Conservation (phyloP, 257 asterid genomes). For the Scutellaria barbata region DNA sequence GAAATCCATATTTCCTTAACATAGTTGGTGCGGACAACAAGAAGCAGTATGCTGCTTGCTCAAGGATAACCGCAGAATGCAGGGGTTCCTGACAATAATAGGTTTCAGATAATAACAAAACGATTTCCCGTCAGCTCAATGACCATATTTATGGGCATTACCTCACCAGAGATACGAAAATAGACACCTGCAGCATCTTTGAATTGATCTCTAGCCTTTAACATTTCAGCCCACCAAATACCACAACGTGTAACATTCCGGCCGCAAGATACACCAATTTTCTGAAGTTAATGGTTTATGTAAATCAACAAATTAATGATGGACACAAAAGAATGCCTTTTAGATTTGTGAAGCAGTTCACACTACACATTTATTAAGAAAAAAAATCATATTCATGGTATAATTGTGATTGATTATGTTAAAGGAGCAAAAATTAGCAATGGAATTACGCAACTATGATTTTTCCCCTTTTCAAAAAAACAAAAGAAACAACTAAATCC, state of each 20-base stretch:
- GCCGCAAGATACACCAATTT: slow-evolving; percentile 73
- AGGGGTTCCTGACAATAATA: slow-evolving; percentile 69
- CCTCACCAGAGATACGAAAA: slow-evolving; percentile 99
- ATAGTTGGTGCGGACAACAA: slow-evolving; percentile 79
- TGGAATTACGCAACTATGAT: not conserved
- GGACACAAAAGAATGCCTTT: slow-evolving; percentile 24
- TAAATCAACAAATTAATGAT: slow-evolving; percentile 25
- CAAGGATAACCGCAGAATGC: slow-evolving; percentile 95
- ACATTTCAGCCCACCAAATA: slow-evolving; percentile 99
- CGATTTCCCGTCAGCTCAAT: slow-evolving; percentile 31
- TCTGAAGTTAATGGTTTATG: slow-evolving; percentile 51
- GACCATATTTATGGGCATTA: slow-evolving; percentile 57
- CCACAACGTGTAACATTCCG: slow-evolving; percentile 90
- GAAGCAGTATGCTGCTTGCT: slow-evolving; percentile 98
- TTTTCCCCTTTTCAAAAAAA: too few relatives aligned
- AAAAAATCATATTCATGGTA: not conserved
- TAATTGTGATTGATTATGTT: not conserved
- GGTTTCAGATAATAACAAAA: slow-evolving; percentile 51
- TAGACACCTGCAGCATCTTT: slow-evolving; percentile 96
- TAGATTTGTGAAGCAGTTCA: slow-evolving; percentile 16
- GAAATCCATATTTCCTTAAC: slow-evolving; percentile 94
- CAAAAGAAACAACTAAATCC: too few relatives aligned
- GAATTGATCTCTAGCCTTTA: slow-evolving; percentile 82
- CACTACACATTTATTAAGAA: slow-evolving; percentile 1
- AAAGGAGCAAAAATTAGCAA: slow-evolving; percentile 19